phyloP scores from a whole-genome alignment of 192 early-diverging fungal species.

The Allomyces macrogynus region DNA sequence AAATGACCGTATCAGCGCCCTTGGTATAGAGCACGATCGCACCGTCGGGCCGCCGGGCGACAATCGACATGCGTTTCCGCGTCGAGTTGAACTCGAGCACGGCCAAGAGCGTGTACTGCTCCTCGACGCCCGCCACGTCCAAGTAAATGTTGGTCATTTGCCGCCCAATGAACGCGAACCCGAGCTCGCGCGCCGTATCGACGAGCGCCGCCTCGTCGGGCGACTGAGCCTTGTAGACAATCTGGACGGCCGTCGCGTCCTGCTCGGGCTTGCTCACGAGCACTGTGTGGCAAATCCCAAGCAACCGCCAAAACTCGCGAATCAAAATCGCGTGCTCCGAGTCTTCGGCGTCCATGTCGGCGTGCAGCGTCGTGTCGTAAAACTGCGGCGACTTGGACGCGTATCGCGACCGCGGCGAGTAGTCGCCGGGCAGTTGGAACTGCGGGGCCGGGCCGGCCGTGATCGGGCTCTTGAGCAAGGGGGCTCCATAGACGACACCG shows the following conservation, averaged over 20 bases:
- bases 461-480: slow-evolving; percentile 13
- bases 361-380: slow-evolving; percentile 16
- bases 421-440: slow-evolving; percentile 1
- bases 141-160: slow-evolving; percentile 31
- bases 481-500: slow-evolving; percentile 60
- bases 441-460: slow-evolving; percentile 9
- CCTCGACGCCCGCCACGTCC: slow-evolving; percentile 44
- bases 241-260: slow-evolving; percentile 4
- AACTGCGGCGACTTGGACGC: not conserved
- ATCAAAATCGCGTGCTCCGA: slow-evolving; percentile 32
- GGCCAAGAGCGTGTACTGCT: slow-evolving; percentile 58
- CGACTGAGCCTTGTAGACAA: slow-evolving; percentile 49
- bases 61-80: slow-evolving; percentile 84
- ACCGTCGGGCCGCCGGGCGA: slow-evolving; percentile 58
- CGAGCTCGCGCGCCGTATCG: slow-evolving; percentile 51
- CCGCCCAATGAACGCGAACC: slow-evolving; percentile 48
- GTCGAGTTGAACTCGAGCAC: slow-evolving; percentile 90
- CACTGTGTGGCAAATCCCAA: slow-evolving; percentile 89
- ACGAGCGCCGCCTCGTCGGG: slow-evolving; percentile 73
- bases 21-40: slow-evolving; percentile 70
- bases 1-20: slow-evolving; percentile 91
- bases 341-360: slow-evolving; percentile 14
- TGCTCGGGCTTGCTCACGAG: slow-evolving; percentile 50
- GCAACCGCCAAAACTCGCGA: slow-evolving; percentile 64
- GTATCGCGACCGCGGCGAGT: not conserved